A percentile compares a stretch with the other conserved stretches of the same genome.
Evolutionary conservation across 2,329 filamentous ascomycete genomes (phyloP).

Genomic region (Drechslerella dactyloides): DNA sequence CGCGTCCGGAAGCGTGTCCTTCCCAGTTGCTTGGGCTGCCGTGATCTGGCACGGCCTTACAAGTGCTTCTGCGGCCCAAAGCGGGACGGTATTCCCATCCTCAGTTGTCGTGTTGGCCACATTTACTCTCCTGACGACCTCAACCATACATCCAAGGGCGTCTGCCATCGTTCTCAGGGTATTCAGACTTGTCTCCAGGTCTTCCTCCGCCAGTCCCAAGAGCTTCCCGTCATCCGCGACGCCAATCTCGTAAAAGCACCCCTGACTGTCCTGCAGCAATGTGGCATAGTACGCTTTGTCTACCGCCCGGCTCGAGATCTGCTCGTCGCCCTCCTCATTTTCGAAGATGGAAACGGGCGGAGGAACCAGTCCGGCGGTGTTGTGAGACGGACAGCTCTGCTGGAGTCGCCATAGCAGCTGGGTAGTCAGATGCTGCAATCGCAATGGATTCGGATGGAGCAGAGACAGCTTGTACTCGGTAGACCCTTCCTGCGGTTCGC

Average conservation of each 20-base stretch:
- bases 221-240: constrained; percentile 93
- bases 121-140: constrained; percentile 78
- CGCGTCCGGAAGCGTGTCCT: constrained; percentile 14
- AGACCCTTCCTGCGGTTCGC: constrained; percentile 91
- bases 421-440: constrained; percentile 89
- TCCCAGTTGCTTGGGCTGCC: neutral
- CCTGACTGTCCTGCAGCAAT: constrained; percentile 88
- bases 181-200: constrained; percentile 86
- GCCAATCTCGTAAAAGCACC: constrained; percentile 94
- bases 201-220: constrained; percentile 84
- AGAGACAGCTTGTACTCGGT: constrained; percentile 97
- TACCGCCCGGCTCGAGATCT: constrained; percentile 62
- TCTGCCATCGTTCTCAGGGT: constrained; percentile 90
- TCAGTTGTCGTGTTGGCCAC: constrained; percentile 66
- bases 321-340: constrained; percentile 62
- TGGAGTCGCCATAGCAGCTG: constrained; percentile 93
- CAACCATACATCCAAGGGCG: constrained; percentile 83
- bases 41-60: constrained; percentile 74
- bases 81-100: constrained; percentile 69
- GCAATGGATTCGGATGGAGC: constrained; percentile 58
- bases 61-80: constrained; percentile 89
- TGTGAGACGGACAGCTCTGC: constrained; percentile 85
- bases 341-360: constrained; percentile 61
- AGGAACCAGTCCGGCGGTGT: constrained; percentile 61
- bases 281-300: constrained; percentile 63